These are phyloP conservation scores for Mesembryanthemum crystallinum DNA, from an alignment of 148 eudicot genomes.

Conservation along the genomic window DNA sequence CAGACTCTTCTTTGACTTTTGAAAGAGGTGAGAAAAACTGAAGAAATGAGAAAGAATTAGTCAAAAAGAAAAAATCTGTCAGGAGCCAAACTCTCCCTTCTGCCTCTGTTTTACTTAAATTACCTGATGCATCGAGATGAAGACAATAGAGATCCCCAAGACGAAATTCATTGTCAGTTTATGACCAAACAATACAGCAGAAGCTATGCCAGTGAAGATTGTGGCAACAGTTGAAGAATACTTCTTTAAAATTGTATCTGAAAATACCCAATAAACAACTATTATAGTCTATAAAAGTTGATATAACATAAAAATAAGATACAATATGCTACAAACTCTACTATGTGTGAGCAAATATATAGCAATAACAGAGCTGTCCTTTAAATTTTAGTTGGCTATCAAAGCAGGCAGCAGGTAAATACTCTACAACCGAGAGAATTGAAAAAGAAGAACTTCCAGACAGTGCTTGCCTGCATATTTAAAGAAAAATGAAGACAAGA, in stretches of 20 bases:
- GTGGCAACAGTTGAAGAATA: conserved; percentile 93
- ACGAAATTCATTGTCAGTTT: conserved; percentile 80
- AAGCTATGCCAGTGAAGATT: conserved; percentile 91
- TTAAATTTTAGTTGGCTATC: background rate
- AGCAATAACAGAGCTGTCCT: background rate
- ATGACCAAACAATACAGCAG: conserved; percentile 91
- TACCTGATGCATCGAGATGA: conserved; percentile 99
- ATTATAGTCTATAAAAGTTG: background rate
- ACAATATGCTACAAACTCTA: background rate
- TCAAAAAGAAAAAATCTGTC: conserved; percentile 12
- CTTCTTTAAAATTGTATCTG: conserved; percentile 95
- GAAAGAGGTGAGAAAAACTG: conserved; percentile 98
- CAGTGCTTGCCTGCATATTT: conserved; percentile 56
- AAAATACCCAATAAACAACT: conserved; percentile 33
- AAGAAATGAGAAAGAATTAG: conserved; percentile 26
- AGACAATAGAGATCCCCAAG: conserved; percentile 90
- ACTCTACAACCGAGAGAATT: background rate
- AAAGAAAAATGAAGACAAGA: conserved; percentile 64
- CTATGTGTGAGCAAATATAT: background rate
- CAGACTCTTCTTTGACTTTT: conserved; percentile 75
- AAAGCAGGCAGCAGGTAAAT: conserved; percentile 10
- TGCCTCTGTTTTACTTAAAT: background rate
- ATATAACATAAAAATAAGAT: background rate
- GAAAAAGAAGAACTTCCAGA: conserved; percentile 7
- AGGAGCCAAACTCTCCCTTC: background rate